Evolutionary conservation across 2,329 filamentous ascomycete species (phyloP).

Genomic region (Colletotrichum camelliae): DNA sequence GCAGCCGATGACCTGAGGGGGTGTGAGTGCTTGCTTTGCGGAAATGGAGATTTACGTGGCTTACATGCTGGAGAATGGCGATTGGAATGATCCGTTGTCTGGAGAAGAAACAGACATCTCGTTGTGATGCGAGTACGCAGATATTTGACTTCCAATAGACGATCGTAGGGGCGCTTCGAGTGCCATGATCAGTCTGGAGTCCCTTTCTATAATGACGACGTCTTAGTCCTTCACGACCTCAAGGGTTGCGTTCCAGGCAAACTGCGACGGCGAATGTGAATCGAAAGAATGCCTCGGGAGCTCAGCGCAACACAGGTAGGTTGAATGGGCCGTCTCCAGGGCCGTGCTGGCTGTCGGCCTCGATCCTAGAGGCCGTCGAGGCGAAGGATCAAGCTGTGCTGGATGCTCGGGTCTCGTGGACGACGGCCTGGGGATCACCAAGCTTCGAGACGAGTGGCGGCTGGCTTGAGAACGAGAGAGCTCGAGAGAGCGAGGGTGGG

Average conservation of each 20-base stretch:
- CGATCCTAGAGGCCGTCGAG: conserved; percentile 14
- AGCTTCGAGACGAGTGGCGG: conserved; percentile 28
- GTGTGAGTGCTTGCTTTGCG: not conserved
- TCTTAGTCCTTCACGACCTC: not conserved
- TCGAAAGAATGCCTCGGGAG: conserved; percentile 28
- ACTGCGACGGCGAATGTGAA: not conserved
- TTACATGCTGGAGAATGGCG: conserved; percentile 59
- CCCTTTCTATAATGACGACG: not conserved
- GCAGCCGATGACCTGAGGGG: conserved; percentile 48
- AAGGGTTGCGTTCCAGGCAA: not conserved
- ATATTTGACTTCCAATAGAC: conserved; percentile 63
- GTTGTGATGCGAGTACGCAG: conserved; percentile 56
- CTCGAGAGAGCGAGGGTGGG: conserved; percentile 29
- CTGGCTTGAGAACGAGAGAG: conserved; percentile 22
- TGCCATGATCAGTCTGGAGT: conserved; percentile 53
- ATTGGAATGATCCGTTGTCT: conserved; percentile 53
- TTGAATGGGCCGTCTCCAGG: not conserved
- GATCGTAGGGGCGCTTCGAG: conserved; percentile 67
- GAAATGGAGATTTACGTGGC: conserved; percentile 27
- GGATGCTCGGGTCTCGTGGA: conserved; percentile 24
- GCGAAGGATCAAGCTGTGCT: conserved; percentile 19
- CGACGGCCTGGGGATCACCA: conserved; percentile 26
- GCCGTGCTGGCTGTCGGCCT: not conserved
- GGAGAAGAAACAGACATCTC: conserved; percentile 61
- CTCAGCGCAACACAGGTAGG: conserved; percentile 16